Evolutionary conservation across 345 rosid species (phyloP).

Genomic region (Lepidium aucheri): DNA sequence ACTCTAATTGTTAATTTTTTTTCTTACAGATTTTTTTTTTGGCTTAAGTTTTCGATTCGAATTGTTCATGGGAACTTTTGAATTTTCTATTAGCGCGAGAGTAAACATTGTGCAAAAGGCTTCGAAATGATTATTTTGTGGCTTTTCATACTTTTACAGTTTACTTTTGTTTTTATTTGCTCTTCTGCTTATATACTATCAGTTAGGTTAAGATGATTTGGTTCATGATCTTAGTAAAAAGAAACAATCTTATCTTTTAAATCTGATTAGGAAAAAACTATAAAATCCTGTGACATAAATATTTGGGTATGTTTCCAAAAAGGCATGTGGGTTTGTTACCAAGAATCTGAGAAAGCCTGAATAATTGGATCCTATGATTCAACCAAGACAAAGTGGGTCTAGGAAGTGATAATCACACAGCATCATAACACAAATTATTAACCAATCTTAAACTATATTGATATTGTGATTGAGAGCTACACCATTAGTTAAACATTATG

Average conservation of each 20-base stretch:
- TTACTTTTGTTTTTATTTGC: background rate
- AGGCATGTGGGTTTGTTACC: background rate
- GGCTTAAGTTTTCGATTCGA: conserved; percentile 2
- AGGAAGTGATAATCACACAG: background rate
- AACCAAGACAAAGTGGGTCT: background rate
- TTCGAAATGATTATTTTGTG: conserved; percentile 6
- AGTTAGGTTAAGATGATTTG: background rate
- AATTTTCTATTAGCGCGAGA: conserved; percentile 17
- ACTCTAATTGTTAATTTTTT: conserved; percentile 20
- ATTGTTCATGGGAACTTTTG: conserved; percentile 18
- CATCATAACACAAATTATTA: background rate
- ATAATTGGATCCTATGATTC: background rate
- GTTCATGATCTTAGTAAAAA: no score
- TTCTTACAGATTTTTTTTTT: background rate
- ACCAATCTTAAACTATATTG: conserved; percentile 10
- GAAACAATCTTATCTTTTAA: background rate
- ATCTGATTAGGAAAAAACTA: background rate
- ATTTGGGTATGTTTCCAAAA: no score
- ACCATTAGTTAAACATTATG: background rate
- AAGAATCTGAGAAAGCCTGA: background rate
- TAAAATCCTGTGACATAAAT: background rate
- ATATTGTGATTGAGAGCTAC: conserved; percentile 23
- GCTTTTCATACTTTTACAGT: background rate
- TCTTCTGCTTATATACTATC: background rate
- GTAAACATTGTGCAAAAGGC: conserved; percentile 16